phyloP scores from a whole-genome alignment of 345 rosid genomes.

The Eucalyptus sideroxylon region DNA sequence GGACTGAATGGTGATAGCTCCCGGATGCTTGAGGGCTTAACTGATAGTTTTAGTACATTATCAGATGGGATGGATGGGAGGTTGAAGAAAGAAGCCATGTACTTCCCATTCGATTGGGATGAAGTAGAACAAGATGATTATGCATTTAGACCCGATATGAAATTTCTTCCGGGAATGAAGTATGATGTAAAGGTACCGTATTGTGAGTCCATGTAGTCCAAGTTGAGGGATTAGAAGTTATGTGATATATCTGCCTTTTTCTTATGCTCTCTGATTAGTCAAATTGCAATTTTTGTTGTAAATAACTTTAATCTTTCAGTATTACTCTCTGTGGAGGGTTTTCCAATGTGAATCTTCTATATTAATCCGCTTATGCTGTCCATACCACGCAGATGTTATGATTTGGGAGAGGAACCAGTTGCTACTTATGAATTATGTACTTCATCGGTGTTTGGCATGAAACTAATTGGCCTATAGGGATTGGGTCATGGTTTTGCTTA shows the following conservation, averaged over 20 bases:
- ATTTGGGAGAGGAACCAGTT: not conserved
- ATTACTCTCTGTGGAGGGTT: not conserved
- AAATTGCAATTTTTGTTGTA: not conserved
- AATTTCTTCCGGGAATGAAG: not conserved
- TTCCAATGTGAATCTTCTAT: not conserved
- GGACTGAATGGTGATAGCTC: not conserved
- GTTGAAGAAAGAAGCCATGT: conserved; percentile 8
- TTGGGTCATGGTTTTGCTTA: not conserved
- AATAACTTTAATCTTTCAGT: not conserved
- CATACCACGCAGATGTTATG: not conserved
- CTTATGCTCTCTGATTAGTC: not conserved
- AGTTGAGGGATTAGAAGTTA: not conserved
- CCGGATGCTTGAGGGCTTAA: not conserved
- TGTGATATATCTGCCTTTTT: not conserved
- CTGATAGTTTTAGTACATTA: conserved; percentile 7
- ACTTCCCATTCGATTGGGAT: conserved; percentile 8
- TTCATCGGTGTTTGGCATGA: not conserved
- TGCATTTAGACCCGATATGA: conserved; percentile 14
- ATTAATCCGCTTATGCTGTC: not conserved
- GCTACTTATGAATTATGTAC: not conserved
- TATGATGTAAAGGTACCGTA: conserved; percentile 10
- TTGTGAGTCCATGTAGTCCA: not conserved
- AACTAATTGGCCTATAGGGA: not conserved
- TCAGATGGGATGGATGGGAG: conserved; percentile 22
- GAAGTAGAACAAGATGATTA: not conserved